Conservation (phyloP, 768 basidiomycete species). For the Mrakia gelida region DNA sequence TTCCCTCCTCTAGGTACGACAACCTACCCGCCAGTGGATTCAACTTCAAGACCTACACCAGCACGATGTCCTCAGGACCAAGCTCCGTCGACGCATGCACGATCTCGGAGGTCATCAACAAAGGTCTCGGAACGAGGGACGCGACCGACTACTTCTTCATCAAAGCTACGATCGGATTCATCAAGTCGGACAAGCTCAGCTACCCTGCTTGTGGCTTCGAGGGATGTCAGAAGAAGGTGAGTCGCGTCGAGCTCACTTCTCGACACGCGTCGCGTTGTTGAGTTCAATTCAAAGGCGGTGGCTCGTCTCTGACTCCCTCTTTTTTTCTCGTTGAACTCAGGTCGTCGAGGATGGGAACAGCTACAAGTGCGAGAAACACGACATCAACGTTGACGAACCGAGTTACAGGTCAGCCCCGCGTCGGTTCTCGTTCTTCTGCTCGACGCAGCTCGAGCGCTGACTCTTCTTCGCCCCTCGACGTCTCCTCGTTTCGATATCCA, state of each 20-base stretch:
- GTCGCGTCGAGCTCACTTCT: background rate
- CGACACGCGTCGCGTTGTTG: no score
- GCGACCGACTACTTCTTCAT: conserved; percentile 73
- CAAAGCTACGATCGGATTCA: conserved; percentile 81
- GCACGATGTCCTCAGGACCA: conserved; percentile 23
- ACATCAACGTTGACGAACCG: conserved; percentile 62
- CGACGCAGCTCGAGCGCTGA: background rate
- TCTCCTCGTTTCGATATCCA: no score
- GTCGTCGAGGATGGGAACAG: conserved; percentile 57
- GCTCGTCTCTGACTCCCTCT: background rate
- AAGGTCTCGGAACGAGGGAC: conserved; percentile 68
- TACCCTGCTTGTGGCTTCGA: conserved; percentile 86
- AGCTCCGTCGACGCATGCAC: conserved; percentile 40
- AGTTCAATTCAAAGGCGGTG: background rate
- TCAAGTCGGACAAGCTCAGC: conserved; percentile 66
- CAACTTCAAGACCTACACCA: conserved; percentile 69
- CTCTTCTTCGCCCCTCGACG: background rate
- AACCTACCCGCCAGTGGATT: conserved; percentile 53
- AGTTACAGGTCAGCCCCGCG: conserved; percentile 64
- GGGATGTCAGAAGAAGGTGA: conserved; percentile 75
- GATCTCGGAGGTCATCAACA: conserved; percentile 72
- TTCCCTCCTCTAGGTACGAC: conserved; percentile 56
- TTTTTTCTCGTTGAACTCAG: background rate
- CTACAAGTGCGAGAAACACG: conserved; percentile 93
- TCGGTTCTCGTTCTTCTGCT: background rate